phyloP scores from a whole-genome alignment of 345 rosid genomes.

The Pugionium cornutum region DNA sequence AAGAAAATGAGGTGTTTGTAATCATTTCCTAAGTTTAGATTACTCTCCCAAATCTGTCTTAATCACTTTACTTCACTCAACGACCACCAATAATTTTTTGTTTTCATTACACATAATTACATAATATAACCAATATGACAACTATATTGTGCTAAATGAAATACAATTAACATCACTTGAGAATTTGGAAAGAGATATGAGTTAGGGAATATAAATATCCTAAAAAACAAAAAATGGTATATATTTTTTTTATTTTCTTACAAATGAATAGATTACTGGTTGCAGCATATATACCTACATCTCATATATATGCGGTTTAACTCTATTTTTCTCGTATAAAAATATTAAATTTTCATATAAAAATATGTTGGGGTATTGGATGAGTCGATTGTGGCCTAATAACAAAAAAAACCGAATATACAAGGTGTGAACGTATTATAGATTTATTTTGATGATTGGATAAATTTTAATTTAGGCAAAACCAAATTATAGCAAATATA shows the following conservation, averaged over 20 bases:
- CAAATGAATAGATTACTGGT: too few relatives aligned
- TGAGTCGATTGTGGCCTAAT: too few relatives aligned
- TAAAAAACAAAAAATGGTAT: too few relatives aligned
- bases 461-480: neutral
- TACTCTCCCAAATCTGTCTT: constrained; percentile 26
- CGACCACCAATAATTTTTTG: neutral
- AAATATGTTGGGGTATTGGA: too few relatives aligned
- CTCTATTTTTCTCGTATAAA: too few relatives aligned
- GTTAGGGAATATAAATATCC: neutral
- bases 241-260: too few relatives aligned
- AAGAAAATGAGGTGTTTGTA: constrained; percentile 33
- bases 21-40: constrained; percentile 30
- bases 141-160: neutral
- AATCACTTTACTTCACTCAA: constrained; percentile 30
- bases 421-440: neutral
- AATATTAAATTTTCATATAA: too few relatives aligned
- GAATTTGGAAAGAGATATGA: neutral
- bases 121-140: neutral
- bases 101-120: neutral
- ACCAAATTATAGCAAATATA: neutral
- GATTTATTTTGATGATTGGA: neutral
- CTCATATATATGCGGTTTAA: too few relatives aligned
- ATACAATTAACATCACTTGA: neutral
- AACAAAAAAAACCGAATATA: neutral
- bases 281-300: too few relatives aligned